Conservation (phyloP, 169 alveolate species). For the Haemoproteus tartakovskyi region DNA sequence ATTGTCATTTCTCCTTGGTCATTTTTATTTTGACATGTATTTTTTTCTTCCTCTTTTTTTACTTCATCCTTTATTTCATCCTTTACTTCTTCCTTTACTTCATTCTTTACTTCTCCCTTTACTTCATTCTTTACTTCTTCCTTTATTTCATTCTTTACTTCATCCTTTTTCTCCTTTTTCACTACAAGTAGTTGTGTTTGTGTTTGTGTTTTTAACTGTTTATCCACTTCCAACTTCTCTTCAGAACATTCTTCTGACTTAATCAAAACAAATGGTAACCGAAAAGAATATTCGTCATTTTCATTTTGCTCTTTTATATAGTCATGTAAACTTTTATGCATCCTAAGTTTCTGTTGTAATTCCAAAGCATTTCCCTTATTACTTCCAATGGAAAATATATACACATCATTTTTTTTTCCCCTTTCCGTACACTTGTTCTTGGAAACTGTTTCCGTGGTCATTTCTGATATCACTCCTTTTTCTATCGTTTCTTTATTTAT, state of each 20-base stretch:
- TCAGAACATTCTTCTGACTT: too few relatives aligned
- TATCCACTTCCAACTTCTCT: too few relatives aligned
- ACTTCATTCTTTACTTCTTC: slow-evolving; percentile 16
- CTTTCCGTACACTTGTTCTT: slow-evolving; percentile 1
- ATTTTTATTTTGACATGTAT: background rate
- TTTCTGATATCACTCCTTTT: background rate
- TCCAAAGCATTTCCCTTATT: slow-evolving; percentile 73
- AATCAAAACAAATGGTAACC: too few relatives aligned
- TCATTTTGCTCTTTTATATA: slow-evolving; percentile 73
- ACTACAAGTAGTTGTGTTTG: background rate
- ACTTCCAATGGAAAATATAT: slow-evolving; percentile 68
- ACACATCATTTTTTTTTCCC: slow-evolving; percentile 57
- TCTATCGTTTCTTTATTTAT: background rate
- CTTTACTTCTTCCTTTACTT: background rate
- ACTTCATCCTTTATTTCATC: background rate
- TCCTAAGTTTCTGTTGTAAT: slow-evolving; percentile 65
- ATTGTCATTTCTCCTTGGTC: background rate
- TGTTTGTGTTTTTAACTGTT: background rate
- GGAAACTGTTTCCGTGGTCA: background rate
- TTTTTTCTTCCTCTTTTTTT: background rate
- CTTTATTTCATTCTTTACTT: background rate
- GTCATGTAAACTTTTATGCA: slow-evolving; percentile 65
- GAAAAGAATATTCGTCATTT: slow-evolving; percentile 73
- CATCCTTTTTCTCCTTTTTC: background rate
- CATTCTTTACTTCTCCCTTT: slow-evolving; percentile 3